Conservation (phyloP, 1,284 basidiomycete genomes). For the Naganishia cerealis region DNA sequence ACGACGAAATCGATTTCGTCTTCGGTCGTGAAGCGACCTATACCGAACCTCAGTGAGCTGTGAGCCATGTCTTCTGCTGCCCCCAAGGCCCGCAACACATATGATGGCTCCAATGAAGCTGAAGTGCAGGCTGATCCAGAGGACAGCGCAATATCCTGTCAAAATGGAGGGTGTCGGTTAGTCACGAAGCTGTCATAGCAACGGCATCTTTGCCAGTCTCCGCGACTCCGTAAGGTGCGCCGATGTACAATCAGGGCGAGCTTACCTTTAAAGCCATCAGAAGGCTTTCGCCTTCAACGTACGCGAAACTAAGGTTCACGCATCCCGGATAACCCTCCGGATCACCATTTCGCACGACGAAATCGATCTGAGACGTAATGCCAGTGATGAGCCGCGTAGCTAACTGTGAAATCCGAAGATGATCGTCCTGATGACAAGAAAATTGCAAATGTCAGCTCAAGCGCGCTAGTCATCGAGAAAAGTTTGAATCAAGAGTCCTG, state of each 20-base stretch:
- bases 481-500: not conserved
- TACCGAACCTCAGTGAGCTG: constrained; percentile 94
- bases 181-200: not conserved
- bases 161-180: constrained; percentile 6
- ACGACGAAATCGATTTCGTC: constrained; percentile 95
- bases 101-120: constrained; percentile 95
- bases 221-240: not conserved
- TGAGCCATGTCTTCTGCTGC: constrained; percentile 99
- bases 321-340: constrained; percentile 83
- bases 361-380: constrained; percentile 79
- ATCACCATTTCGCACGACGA: constrained; percentile 93
- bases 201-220: not conserved
- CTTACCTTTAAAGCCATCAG: constrained; percentile 88
- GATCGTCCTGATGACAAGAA: constrained; percentile 66
- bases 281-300: constrained; percentile 95
- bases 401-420: constrained; percentile 71
- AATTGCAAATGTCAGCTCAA: not conserved
- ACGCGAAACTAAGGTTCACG: constrained; percentile 92
- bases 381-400: constrained; percentile 79
- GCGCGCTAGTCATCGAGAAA: not conserved
- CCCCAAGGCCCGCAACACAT: constrained; percentile 93
- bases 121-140: constrained; percentile 98
- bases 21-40: constrained; percentile 97
- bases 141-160: constrained; percentile 88
- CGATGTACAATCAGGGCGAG: constrained; percentile 1